phyloP scores from a whole-genome alignment of 1,284 basidiomycete species.

The Heimioporus punctisporus region DNA sequence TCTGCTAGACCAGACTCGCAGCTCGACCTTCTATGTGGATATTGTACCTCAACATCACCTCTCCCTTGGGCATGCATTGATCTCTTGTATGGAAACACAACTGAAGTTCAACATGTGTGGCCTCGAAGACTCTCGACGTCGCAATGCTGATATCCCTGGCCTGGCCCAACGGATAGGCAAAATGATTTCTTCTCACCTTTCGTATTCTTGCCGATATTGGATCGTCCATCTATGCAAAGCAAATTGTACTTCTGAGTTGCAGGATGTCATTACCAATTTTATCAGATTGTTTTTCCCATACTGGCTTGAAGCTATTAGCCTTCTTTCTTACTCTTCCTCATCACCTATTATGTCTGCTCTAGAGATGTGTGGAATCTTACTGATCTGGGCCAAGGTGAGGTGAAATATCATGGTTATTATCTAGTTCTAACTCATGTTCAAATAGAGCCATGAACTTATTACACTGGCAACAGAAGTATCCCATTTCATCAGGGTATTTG shows the following conservation, averaged over 20 bases:
- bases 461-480: neutral
- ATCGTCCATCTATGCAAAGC: slow-evolving; percentile 2
- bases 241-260: neutral
- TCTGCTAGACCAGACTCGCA: slow-evolving; percentile 2
- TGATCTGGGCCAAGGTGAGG: neutral
- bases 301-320: neutral
- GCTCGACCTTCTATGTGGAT: neutral
- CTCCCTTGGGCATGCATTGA: neutral
- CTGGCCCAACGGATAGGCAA: neutral
- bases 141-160: neutral
- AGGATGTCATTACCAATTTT: neutral
- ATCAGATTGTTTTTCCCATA: slow-evolving; percentile 6
- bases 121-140: neutral
- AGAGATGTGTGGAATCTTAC: neutral
- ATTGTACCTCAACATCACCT: neutral
- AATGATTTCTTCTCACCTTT: slow-evolving; percentile 2
- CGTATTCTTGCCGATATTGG: slow-evolving; percentile 11
- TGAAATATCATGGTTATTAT: neutral
- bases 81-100: slow-evolving; percentile 1
- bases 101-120: slow-evolving; percentile 10
- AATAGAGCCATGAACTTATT: neutral
- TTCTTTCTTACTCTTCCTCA: too few species aligned
- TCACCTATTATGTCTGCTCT: too few species aligned
- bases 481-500: neutral
- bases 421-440: neutral